phyloP scores from a whole-genome alignment of 1,284 basidiomycete genomes.

The Heterobasidion irregulare region DNA sequence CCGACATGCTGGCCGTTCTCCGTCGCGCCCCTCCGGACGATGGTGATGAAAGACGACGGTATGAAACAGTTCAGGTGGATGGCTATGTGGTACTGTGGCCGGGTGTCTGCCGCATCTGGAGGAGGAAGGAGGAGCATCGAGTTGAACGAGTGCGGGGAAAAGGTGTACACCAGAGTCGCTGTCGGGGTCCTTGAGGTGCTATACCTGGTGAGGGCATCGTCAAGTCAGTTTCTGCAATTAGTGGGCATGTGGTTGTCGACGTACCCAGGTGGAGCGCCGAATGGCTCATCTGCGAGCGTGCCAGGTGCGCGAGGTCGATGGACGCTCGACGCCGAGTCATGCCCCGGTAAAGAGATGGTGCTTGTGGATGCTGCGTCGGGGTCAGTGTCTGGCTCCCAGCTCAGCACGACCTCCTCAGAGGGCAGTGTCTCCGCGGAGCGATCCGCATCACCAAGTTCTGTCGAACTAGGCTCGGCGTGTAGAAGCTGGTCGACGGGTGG shows the following conservation, averaged over 20 bases:
- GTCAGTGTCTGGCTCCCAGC: no score
- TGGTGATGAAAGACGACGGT: constrained; percentile 29
- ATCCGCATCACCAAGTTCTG: no score
- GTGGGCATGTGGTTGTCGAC: background rate
- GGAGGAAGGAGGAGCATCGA: constrained; percentile 17
- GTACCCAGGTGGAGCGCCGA: background rate
- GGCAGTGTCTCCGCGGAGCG: no score
- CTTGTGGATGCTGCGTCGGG: no score
- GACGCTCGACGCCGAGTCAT: no score
- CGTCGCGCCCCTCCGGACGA: constrained; percentile 22
- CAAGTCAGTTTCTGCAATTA: background rate
- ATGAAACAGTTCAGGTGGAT: constrained; percentile 30
- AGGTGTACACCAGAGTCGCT: constrained; percentile 17
- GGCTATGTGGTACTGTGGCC: constrained; percentile 27
- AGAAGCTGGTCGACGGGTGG: no score
- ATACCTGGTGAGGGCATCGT: background rate
- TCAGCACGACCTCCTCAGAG: no score
- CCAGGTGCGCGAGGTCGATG: no score
- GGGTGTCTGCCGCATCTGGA: constrained; percentile 16
- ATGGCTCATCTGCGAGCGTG: background rate
- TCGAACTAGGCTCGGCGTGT: no score
- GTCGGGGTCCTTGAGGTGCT: background rate
- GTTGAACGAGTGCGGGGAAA: constrained; percentile 23
- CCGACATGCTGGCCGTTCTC: constrained; percentile 24
- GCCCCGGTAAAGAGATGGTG: no score